A percentile compares a stretch with the other conserved stretches of the same genome.
Conservation (phyloP, 257 asterid genomes). For the Lycium ferocissimum region DNA sequence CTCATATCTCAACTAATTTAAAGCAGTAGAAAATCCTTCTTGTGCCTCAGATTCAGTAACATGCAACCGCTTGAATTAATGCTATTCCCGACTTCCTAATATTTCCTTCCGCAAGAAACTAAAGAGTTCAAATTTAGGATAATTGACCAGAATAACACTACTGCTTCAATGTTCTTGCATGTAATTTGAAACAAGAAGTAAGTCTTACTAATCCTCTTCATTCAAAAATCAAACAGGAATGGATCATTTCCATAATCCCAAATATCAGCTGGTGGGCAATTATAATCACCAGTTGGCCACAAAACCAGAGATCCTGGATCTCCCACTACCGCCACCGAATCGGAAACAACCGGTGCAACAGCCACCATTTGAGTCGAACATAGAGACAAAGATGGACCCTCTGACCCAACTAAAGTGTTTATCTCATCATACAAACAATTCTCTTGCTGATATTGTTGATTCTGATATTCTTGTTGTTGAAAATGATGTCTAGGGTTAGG, state of each 20-base stretch:
- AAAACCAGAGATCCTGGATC: conserved; percentile 44
- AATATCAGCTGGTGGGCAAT: conserved; percentile 50
- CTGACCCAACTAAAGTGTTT: conserved; percentile 51
- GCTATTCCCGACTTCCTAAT: neutral
- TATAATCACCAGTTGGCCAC: conserved; percentile 69
- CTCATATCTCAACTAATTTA: neutral
- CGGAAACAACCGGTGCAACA: conserved; percentile 36
- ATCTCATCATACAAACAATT: conserved; percentile 51
- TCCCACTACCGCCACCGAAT: conserved; percentile 45
- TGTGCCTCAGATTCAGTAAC: too few relatives aligned
- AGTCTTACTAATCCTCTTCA: neutral
- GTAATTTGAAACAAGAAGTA: neutral
- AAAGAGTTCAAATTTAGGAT: neutral
- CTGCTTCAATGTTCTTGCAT: neutral
- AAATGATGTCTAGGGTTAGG: conserved; percentile 60
- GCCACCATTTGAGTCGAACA: conserved; percentile 37
- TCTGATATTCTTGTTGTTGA: conserved; percentile 27
- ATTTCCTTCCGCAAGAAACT: neutral
- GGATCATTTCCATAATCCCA: conserved; percentile 77
- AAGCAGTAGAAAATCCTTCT: neutral
- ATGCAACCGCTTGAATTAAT: neutral
- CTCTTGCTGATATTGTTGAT: conserved; percentile 23
- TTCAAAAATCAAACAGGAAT: conserved; percentile 70
- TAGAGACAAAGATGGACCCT: conserved; percentile 45
- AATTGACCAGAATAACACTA: neutral